Base-by-base conservation (phyloP, 179 eudicot genomes). In the Amaranthus tricolor region DNA sequence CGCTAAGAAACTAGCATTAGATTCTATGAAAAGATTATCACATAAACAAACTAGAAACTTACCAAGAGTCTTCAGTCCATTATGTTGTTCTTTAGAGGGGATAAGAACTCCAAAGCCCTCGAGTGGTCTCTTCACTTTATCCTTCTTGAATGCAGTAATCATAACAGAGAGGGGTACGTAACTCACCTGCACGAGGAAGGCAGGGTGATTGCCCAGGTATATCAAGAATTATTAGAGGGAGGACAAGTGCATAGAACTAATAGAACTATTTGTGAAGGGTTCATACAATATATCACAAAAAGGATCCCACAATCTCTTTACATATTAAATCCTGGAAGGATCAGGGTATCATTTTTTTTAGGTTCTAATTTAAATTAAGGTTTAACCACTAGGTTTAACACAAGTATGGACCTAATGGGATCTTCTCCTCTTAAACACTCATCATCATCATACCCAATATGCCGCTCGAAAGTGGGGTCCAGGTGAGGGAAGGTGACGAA, bases 81-180 rank as follows among this genome's bases (percentile, higher is more conserved):
- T 84, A 66, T 88, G 75, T 77, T 90, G 92, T 85, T 95, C 97
- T 73, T 89, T 89, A 49, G 99, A 83, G 63, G 99, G 97, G 78
- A 95, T 76, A 71, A 95, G 96, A 78, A 95, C 96, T 73, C 99
- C 99, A 78, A 95, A 95, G 73, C 99, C 99, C 82, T 92, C 91
- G 49, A 95, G 97, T 43, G 99, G 97, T 70, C 85, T 84, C 85
- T 80, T 87, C 63, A 95, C 97, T 72, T 80, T 80, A 77, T 80
- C 85, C 77, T 93, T 89, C 84, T 89, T 87, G 78, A 95, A 95
- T 74, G 97, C 85, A 45, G 99, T 90, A 73, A 90, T 83, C 66
- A 95, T 68, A 80, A 95, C 94, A 55, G 99, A 93, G 62, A 95
- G 73, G 62, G 99, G 97, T 66, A 95, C 71, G 77, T 84, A 92